phyloP scores from a whole-genome alignment of 2,329 filamentous ascomycete species.

The Byssothecium circinans region DNA sequence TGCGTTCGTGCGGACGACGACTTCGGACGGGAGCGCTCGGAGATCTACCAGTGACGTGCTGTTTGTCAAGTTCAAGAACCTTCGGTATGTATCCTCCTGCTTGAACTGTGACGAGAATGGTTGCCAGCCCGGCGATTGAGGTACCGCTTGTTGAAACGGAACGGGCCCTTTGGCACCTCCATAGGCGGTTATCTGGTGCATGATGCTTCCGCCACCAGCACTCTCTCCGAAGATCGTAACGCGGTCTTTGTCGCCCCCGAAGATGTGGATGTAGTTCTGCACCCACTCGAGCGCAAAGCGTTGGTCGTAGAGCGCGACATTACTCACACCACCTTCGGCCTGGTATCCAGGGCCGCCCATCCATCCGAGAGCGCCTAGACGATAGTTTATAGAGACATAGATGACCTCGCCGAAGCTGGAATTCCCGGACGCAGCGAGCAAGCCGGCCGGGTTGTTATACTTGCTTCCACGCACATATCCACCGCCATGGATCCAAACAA shows the following conservation, averaged over 20 bases:
- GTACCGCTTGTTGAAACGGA: constrained; percentile 43
- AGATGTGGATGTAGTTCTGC: constrained; percentile 43
- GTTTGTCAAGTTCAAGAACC: constrained; percentile 36
- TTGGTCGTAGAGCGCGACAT: constrained; percentile 43
- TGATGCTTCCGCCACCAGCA: constrained; percentile 43
- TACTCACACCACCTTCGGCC: constrained; percentile 38
- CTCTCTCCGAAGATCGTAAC: constrained; percentile 45
- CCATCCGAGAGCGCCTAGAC: constrained; percentile 47
- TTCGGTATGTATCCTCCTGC: constrained; percentile 35
- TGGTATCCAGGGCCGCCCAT: constrained; percentile 37
- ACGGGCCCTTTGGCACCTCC: constrained; percentile 42
- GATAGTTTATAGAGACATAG: constrained; percentile 51
- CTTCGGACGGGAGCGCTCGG: constrained; percentile 32
- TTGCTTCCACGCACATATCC: constrained; percentile 51
- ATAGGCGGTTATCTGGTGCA: constrained; percentile 47
- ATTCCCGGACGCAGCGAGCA: constrained; percentile 48
- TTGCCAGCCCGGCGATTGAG: constrained; percentile 46
- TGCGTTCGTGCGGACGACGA: constrained; percentile 38
- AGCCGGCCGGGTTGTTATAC: constrained; percentile 44
- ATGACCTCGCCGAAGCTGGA: constrained; percentile 47
- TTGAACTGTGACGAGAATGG: constrained; percentile 26
- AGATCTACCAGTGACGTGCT: constrained; percentile 38
- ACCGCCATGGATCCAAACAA: constrained; percentile 57
- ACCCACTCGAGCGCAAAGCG: constrained; percentile 46
- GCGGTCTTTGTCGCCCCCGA: constrained; percentile 42